Evolutionary conservation across 371 early-diverging fungal genomes (phyloP), one percentile per base, ranked within the genome.

Genomic region (Conidiobolus incongruus): DNA sequence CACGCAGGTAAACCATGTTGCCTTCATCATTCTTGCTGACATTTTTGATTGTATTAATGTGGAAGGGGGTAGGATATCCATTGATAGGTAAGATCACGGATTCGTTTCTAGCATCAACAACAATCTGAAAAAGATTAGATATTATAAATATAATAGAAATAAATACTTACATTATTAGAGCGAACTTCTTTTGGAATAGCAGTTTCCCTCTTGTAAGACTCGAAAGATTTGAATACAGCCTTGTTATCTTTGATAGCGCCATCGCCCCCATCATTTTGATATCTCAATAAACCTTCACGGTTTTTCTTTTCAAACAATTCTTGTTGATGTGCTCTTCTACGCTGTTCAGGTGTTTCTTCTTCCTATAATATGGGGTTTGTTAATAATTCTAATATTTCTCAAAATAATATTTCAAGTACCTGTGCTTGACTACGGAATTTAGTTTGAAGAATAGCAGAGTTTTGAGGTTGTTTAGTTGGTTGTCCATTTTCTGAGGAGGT

Each of bases 21-120:
- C 88, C 88, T 65, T 98, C 98, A 42, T 95, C 96, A 35, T 72
- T 79, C 59, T 97, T 90, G 58, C 82, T 81, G 4, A 82, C 81
- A 55, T 86, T 97, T 52, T 98, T 98, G 26, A 99, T 59, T 0
- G 88, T 86, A 12, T 86, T 81, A 39, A 99, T 84, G 62, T 99
- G 98, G 74, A 99, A 97, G 17, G 99, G 99, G 2, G 99, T 97
- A 0, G 95, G 81, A 56, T 82, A 75, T 26, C 95, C 95, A 52
- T 89, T 88, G 30, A 99, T 81, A 2, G 99, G 99, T 22, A 99
- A 61, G 36, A 98, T 72, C 40, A 99, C 68, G 7, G 92, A 65
- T 39, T 91, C 84, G 28, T 68, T 74, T 30, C 79, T 72, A 44
- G 69, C 70, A 60, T 99, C 99, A 1, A 99, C 86, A 20, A 81